A percentile compares a stretch with the other conserved stretches of the same genome.
Conservation (phyloP, 2,329 filamentous ascomycete genomes). For the Graphilbum ipis-grandicollis region DNA sequence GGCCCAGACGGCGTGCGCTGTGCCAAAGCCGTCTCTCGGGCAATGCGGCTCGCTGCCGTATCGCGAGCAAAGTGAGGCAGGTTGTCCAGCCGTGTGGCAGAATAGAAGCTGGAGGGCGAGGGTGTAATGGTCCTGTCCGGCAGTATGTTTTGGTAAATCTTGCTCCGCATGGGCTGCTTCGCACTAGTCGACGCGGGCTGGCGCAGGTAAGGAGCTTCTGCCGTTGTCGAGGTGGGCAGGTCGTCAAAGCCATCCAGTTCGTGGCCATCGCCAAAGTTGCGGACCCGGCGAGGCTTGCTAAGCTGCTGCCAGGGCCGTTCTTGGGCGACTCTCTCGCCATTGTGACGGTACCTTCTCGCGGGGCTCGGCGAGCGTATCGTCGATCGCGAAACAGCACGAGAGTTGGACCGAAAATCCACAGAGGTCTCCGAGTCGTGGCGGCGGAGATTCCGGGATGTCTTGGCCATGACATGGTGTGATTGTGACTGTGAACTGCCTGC, state of each 20-base stretch:
- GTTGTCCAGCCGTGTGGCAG: constrained; percentile 38
- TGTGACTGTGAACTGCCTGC: constrained; percentile 53
- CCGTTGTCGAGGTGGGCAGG: constrained; percentile 67
- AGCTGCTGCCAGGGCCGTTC: constrained; percentile 46
- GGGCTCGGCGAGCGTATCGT: constrained; percentile 45
- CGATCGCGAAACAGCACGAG: constrained; percentile 39
- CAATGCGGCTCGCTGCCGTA: constrained; percentile 47
- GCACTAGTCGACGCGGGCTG: constrained; percentile 55
- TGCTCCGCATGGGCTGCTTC: constrained; percentile 42
- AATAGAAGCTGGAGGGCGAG: constrained; percentile 33
- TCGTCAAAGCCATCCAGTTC: constrained; percentile 93
- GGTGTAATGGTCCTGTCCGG: constrained; percentile 35
- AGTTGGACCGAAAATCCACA: constrained; percentile 38
- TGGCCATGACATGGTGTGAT: constrained; percentile 58
- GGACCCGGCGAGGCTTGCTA: constrained; percentile 50
- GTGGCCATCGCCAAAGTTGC: constrained; percentile 77
- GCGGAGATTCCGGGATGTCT: constrained; percentile 51
- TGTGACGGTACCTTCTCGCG: constrained; percentile 22
- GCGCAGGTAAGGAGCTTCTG: constrained; percentile 70
- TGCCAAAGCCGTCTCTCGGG: constrained; percentile 42
- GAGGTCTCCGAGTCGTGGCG: constrained; percentile 68
- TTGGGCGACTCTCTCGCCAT: constrained; percentile 19
- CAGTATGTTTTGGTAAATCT: constrained; percentile 35
- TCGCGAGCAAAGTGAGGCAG: constrained; percentile 47
- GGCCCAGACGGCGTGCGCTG: constrained; percentile 38